Evolutionary conservation across 768 basidiomycete genomes (phyloP), one percentile per base, ranked within the genome.

Genomic region (Rubroboletus satanas): DNA sequence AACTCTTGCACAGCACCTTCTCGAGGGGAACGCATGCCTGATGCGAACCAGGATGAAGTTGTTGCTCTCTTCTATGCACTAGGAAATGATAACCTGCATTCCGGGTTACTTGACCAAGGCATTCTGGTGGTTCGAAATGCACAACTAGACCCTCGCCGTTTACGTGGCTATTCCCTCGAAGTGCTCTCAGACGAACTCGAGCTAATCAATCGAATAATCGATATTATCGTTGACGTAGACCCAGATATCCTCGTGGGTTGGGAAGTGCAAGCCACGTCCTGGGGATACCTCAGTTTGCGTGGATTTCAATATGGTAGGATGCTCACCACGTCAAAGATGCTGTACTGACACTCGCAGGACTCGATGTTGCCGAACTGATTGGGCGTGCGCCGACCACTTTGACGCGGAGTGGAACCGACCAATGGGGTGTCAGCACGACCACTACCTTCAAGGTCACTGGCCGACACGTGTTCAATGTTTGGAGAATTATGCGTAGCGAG

Each of bases 241-340:
- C 97, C 97, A 0, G 97, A 99, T 68, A 86, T 98, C 38, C 64
- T 98, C 8, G 79, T 83, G 0, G 96, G 96, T 15, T 98, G 93
- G 92, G 96, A 99, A 56, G 78, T 96, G 12, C 93, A 97, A 65
- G 75, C 76, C 18, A 77, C 80, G 3, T 93, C 91, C 7, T 99
- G 97, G 96, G 95, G 95, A 0, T 98, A 93, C 69, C 73, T 97
- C 1, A 74, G 78, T 46, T 80, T 81, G n/a, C 79, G 96, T 39
- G 88, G 83, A 15, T 68, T 68, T 49, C 67, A 71, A 5, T 82
- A 83, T 57, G 85, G 91, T 89, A 51, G 31, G 52, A 51, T 39
- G 41, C 21, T 26, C 41, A 2, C 28, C 23, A 33, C 21, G 12
- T 49, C 38, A 33, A 3, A 38, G 49, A 57, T 5, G 7, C 33